Conservation (phyloP, 1,284 basidiomycete species). For the Ceratobasidium sp. region DNA sequence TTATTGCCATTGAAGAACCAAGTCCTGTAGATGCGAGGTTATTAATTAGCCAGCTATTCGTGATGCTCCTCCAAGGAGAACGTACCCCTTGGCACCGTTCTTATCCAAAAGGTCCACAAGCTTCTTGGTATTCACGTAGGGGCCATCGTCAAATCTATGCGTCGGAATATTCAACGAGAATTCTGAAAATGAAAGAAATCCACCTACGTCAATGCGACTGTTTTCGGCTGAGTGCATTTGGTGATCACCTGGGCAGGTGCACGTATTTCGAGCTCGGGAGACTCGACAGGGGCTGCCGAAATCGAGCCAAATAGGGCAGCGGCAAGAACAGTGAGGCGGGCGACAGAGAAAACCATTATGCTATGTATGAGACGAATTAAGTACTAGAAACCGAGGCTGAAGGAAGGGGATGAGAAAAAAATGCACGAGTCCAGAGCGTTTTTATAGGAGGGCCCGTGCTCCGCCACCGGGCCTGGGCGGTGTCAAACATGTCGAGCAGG, state of each 20-base stretch:
- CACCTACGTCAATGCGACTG: slow-evolving; percentile 30
- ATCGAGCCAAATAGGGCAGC: slow-evolving; percentile 35
- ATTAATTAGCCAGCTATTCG: too few relatives aligned
- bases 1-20: slow-evolving; percentile 46
- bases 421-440: not conserved
- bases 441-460: not conserved
- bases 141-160: slow-evolving; percentile 43
- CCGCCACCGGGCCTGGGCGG: too few relatives aligned
- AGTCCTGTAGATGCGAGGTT: not conserved
- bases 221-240: slow-evolving; percentile 32
- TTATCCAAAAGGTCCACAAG: slow-evolving; percentile 4
- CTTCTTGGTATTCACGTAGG: slow-evolving; percentile 26
- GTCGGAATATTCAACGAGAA: not conserved
- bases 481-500: too few relatives aligned
- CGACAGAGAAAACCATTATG: slow-evolving; percentile 29
- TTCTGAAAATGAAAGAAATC: not conserved
- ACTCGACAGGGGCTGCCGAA: slow-evolving; percentile 23
- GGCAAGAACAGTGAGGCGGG: slow-evolving; percentile 33
- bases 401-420: not conserved
- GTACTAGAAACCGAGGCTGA: slow-evolving; percentile 9
- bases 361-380: not conserved
- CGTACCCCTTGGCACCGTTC: slow-evolving; percentile 28
- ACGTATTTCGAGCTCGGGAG: slow-evolving; percentile 6
- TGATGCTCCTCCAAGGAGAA: too few relatives aligned
- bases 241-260: slow-evolving; percentile 5